Conservation (phyloP, 805 yeast genomes). For the Sugiyamaella qingdaonensis region DNA sequence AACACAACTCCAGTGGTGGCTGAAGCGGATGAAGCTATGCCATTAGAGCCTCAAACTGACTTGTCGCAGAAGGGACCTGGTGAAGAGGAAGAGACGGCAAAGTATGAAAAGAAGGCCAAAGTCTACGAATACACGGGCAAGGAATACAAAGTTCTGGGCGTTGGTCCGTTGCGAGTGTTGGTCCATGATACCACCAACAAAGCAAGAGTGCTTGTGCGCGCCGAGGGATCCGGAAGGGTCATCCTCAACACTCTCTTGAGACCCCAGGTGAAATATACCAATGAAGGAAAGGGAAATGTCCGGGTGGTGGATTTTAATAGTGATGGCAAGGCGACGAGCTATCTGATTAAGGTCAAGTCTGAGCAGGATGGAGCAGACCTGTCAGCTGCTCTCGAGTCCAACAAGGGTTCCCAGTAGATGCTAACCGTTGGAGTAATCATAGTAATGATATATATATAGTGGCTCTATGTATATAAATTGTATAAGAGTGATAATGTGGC, state of each 20-base stretch:
- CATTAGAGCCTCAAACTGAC: constrained; percentile 42
- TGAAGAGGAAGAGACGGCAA: constrained; percentile 71
- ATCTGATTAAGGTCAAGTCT: constrained; percentile 71
- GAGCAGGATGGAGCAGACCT: constrained; percentile 61
- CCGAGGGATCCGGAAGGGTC: constrained; percentile 84
- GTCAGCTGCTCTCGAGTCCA: constrained; percentile 11
- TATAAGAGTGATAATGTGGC: too few relatives aligned
- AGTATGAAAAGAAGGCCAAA: constrained; percentile 67
- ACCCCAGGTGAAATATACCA: constrained; percentile 54
- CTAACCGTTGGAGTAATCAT: neutral
- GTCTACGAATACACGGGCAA: constrained; percentile 55
- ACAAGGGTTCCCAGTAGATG: constrained; percentile 5
- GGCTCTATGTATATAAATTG: neutral
- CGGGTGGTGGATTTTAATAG: constrained; percentile 58
- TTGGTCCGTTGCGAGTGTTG: constrained; percentile 77
- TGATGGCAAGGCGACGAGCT: constrained; percentile 58
- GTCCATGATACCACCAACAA: constrained; percentile 57
- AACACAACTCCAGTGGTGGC: constrained; percentile 22
- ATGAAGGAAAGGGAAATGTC: constrained; percentile 61
- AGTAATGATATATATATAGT: neutral
- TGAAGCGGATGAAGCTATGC: constrained; percentile 40
- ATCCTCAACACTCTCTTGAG: constrained; percentile 63
- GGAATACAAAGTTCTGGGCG: constrained; percentile 45
- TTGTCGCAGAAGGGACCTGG: constrained; percentile 65
- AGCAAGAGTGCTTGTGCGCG: constrained; percentile 70